These are phyloP conservation scores for Penicillium sp. DNA, from an alignment of 2,329 filamentous ascomycete genomes.

Conservation along the genomic window DNA sequence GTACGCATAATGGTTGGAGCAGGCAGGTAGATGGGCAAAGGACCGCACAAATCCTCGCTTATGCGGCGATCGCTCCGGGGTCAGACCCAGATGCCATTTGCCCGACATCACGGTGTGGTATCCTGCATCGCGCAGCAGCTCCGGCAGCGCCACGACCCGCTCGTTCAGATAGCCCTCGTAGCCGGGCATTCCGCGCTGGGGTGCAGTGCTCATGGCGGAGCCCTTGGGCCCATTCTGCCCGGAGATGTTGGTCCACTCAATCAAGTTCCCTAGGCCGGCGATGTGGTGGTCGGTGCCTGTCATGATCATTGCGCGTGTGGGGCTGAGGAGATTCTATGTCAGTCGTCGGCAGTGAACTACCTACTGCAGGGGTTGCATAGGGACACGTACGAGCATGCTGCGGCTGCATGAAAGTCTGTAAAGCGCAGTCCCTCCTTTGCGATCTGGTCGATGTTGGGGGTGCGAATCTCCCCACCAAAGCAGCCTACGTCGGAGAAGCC, in stretches of 20 bases:
- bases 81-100: constrained; percentile 40
- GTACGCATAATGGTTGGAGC: constrained; percentile 58
- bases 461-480: constrained; percentile 61
- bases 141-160: constrained; percentile 35
- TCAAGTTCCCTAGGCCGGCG: constrained; percentile 56
- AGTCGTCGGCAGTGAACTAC: neutral
- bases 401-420: constrained; percentile 63
- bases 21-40: constrained; percentile 60
- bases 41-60: constrained; percentile 59
- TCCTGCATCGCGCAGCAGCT: constrained; percentile 34
- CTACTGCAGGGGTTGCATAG: neutral
- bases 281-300: constrained; percentile 61
- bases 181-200: constrained; percentile 52
- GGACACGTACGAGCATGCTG: constrained; percentile 54
- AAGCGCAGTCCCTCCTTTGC: constrained; percentile 56
- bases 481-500: constrained; percentile 60
- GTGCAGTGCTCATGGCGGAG: constrained; percentile 52
- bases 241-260: constrained; percentile 57
- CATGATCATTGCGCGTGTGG: constrained; percentile 64
- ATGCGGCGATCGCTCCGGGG: constrained; percentile 55
- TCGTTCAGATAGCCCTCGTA: constrained; percentile 40
- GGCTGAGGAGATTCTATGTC: constrained; percentile 30
- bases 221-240: constrained; percentile 54
- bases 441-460: constrained; percentile 55
- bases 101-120: constrained; percentile 39